phyloP scores from a whole-genome alignment of 352 stramenopile species.

The Plasmopara muralis region DNA sequence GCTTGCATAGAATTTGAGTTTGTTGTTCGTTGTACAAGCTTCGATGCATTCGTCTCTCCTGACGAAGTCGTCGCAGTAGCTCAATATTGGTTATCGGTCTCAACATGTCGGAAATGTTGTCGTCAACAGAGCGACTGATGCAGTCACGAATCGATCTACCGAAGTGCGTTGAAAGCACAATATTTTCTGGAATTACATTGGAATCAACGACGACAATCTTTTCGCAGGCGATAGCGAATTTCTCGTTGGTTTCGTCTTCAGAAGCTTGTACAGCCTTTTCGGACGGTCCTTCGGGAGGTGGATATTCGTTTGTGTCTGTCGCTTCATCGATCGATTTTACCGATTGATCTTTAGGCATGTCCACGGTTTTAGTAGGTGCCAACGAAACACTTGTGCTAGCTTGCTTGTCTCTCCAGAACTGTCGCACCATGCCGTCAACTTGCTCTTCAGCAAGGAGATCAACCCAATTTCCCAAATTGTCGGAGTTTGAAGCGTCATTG shows the following conservation, averaged over 20 bases:
- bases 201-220: background rate
- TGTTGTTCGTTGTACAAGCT: constrained; percentile 1
- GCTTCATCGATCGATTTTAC: constrained; percentile 17
- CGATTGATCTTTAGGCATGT: background rate
- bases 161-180: constrained; percentile 7
- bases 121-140: constrained; percentile 1
- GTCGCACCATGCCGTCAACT: constrained; percentile 32
- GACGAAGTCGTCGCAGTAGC: constrained; percentile 22
- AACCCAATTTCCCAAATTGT: constrained; percentile 22
- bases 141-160: constrained; percentile 8
- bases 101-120: constrained; percentile 4
- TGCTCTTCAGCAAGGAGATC: constrained; percentile 43
- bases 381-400: constrained; percentile 1
- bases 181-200: background rate
- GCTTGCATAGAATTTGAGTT: background rate
- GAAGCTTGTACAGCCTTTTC: constrained; percentile 28
- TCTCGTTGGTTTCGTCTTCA: constrained; percentile 4
- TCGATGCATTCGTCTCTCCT: constrained; percentile 16
- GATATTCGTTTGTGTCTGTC: constrained; percentile 28
- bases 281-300: constrained; percentile 4
- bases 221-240: background rate
- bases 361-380: constrained; percentile 1
- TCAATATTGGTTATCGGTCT: constrained; percentile 9
- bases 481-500: constrained; percentile 10
- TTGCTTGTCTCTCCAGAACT: constrained; percentile 35